Base-by-base conservation (phyloP, 768 basidiomycete genomes). In the Serendipita sp. region DNA sequence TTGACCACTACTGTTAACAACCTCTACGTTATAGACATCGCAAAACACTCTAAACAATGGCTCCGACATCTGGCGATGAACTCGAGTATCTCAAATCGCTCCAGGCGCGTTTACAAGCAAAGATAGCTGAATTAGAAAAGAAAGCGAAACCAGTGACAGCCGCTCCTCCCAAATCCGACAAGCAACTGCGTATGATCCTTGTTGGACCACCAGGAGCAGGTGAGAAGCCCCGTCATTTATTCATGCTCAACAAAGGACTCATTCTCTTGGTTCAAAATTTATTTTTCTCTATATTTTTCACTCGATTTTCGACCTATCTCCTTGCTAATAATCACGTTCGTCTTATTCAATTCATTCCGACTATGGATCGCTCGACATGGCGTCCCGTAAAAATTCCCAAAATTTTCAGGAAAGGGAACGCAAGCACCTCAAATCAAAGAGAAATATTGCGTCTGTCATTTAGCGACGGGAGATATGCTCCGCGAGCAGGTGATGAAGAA, bases 401-500 rank as follows among this genome's bases (percentile, higher is more conserved):
- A 41, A 41, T 68, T 34, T 65, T 41, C 72, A 96, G 95, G 95
- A 69, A 99, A 99, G 81, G 96, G 96, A 32, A 99, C 96, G 2
- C 96, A 99, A 75, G 96, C 93, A 0, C 95, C 96, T 3, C 83
- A 80, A 73, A 93, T 99, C 78, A 85, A 86, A 63, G 85, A 91
- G 68, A 82, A 89, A 72, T 99, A 89, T 79, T 94, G 92, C 73
- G 84, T 99, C 51, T 99, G 96, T 79, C 96, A 99, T 78, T 79
- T 99, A 70, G 95, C 96, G 30, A 99, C 96, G 35, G 96, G 96
- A 18, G 96, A 99, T 78, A 95, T 99, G 92, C 81, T 99, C 65
- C 88, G 96, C 60, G 90, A 92, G 68, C 92, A 99, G 75, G 92
- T 99, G 67, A 72, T 84, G 41, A 75, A 85, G 73, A 88, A 94